Evolutionary conservation across 176 grass and related monocot genomes (phyloP).

Genomic region (Zoysia japonica): DNA sequence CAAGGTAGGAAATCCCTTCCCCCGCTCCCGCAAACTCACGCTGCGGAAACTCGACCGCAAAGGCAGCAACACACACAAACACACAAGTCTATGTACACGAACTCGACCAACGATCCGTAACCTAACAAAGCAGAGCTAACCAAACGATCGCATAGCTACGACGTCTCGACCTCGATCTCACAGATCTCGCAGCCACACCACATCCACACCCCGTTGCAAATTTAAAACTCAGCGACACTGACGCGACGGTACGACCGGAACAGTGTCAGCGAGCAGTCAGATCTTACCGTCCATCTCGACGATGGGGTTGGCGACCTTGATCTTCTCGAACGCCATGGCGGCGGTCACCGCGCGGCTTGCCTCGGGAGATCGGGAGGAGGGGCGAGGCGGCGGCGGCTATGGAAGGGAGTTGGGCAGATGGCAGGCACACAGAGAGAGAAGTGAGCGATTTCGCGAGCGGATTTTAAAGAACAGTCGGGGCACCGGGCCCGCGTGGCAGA

Average conservation of each 20-base stretch:
- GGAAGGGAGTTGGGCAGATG: slow-evolving; percentile 17
- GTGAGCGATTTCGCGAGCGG: slow-evolving; percentile 24
- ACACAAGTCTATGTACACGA: background rate
- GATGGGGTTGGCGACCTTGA: slow-evolving; percentile 80
- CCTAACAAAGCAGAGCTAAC: background rate
- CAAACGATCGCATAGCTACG: background rate
- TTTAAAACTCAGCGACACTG: slow-evolving; percentile 4
- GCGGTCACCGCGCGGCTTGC: slow-evolving; percentile 27
- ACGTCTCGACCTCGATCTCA: background rate
- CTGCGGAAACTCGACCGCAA: background rate
- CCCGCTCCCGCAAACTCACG: background rate
- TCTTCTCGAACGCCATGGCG: slow-evolving; percentile 90
- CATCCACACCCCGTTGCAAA: background rate
- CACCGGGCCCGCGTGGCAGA: slow-evolving; percentile 4
- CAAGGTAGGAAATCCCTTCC: background rate
- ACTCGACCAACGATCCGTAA: slow-evolving; percentile 5
- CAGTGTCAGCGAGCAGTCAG: slow-evolving; percentile 7
- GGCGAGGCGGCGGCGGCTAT: slow-evolving; percentile 5
- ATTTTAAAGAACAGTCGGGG: slow-evolving; percentile 24
- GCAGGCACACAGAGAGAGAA: background rate
- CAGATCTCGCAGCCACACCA: slow-evolving; percentile 31
- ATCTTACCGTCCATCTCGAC: slow-evolving; percentile 94
- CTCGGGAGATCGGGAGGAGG: slow-evolving; percentile 44
- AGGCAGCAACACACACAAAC: background rate
- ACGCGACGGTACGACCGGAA: background rate